Percentiles rank a stretch among this genome's conserved stretches.
Conservation (phyloP, 2,329 filamentous ascomycete genomes). For the Xylariales sp. region DNA sequence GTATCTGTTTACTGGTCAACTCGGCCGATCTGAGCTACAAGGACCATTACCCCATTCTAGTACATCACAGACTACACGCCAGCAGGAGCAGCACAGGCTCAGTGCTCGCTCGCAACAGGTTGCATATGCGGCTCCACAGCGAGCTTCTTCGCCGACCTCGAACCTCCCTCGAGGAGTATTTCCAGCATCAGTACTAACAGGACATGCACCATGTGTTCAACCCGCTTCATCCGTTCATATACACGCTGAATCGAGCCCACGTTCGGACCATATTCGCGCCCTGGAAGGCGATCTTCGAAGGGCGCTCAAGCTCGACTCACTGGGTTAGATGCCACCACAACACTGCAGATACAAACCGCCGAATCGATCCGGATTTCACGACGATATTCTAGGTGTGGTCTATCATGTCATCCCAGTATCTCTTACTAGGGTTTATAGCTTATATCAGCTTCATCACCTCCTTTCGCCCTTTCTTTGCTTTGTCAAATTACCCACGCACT, state of each 20-base stretch:
- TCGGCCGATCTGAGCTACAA: constrained; percentile 28
- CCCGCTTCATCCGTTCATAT: constrained; percentile 35
- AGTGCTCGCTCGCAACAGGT: constrained; percentile 22
- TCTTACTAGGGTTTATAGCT: constrained; percentile 34
- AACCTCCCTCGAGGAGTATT: constrained; percentile 44
- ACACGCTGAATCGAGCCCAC: constrained; percentile 36
- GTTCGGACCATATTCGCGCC: constrained; percentile 56
- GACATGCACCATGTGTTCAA: constrained; percentile 35
- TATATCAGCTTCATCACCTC: constrained; percentile 31
- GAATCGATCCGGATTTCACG: constrained; percentile 26
- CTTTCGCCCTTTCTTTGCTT: constrained; percentile 38
- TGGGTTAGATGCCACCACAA: constrained; percentile 28
- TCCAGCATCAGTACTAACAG: constrained; percentile 44
- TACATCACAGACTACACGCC: constrained; percentile 28
- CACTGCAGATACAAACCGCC: background rate
- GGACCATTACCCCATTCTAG: constrained; percentile 10
- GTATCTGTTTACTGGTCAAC: constrained; percentile 62
- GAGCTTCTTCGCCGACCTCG: constrained; percentile 25
- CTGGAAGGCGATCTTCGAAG: constrained; percentile 67
- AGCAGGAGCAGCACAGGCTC: constrained; percentile 32
- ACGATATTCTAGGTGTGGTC: constrained; percentile 41
- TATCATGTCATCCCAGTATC: constrained; percentile 28
- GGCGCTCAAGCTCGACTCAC: constrained; percentile 58
- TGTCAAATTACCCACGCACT: constrained; percentile 34
- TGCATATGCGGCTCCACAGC: constrained; percentile 29